Base-by-base conservation (phyloP, 2,329 filamentous ascomycete species). In the Stemphylium vesicarium region DNA sequence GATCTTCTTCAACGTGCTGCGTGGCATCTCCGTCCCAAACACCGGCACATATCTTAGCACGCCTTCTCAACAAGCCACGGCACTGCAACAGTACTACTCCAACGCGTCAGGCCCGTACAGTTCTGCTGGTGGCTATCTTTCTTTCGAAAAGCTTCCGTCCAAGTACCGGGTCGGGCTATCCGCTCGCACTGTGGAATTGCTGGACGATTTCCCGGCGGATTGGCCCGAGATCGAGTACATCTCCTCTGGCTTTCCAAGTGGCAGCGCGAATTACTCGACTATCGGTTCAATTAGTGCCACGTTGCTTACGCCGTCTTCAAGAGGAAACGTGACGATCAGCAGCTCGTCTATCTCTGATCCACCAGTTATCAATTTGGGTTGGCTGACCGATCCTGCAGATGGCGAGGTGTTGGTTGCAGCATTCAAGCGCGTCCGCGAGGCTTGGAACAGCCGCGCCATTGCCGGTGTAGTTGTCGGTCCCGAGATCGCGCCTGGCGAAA, bases 311-410 rank as follows among this genome's bases (percentile, higher is more conserved):
- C 60, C 60, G 4, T 20, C 42, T 1, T 66, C 63, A 1, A 57
- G 44, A 38, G 76, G 76, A 2, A 74, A 60, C 33, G 63, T 78
- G 11, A 69, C 69, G 0, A 72, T 78, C 32, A 16, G 36, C 2
- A 71, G 66, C 11, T 42, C 63, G 3, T 60, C 70, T 18, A 70
- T 65, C 4, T n/a, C 41, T 0, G 71, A 71, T 32, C 36, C 63
- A 5, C 76, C 75, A 0, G 48, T 72, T 48, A 71, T 78, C 42
- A 63, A 76, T 37, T 65, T 70, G 0, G 64, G 63, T 9, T 77
- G 72, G 71, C 51, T 78, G 7, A 70, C 63, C 9, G 58, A 72
- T 22, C 50, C 61, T 0, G 64, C 61, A 0, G 75, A 78, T 48
- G 50, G 62, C 15, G 71, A 75, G 29, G 26, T 76, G 1, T 61